Conservation (phyloP, 352 stramenopile species). For the Lagenidium giganteum region DNA sequence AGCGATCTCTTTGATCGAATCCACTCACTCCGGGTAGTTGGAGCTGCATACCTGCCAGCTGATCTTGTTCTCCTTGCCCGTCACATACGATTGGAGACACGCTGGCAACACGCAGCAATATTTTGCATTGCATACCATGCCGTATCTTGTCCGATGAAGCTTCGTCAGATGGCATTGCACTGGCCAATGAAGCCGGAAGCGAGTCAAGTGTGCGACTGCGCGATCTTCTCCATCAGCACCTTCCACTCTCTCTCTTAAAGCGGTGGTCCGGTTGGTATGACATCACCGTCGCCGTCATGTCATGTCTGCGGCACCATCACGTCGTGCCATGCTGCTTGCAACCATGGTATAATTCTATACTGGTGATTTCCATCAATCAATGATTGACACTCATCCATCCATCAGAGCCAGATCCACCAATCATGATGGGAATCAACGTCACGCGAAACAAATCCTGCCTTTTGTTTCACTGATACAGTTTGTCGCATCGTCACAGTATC, state of each 20-base stretch:
- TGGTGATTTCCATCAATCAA: too few relatives aligned
- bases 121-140: not conserved
- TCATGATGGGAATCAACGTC: too few relatives aligned
- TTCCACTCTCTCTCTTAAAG: conserved; percentile 63
- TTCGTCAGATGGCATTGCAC: too few relatives aligned
- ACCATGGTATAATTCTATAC: too few relatives aligned
- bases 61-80: conserved; percentile 66
- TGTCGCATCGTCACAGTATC: too few relatives aligned
- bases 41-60: conserved; percentile 72
- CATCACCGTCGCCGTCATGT: conserved; percentile 26
- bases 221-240: conserved; percentile 75
- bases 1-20: conserved; percentile 81
- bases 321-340: too few relatives aligned
- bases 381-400: too few relatives aligned
- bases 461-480: too few relatives aligned
- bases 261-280: conserved; percentile 6
- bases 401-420: too few relatives aligned
- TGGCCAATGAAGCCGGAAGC: conserved; percentile 39
- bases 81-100: conserved; percentile 52
- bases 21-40: conserved; percentile 76
- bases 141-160: too few relatives aligned
- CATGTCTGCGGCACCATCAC: too few relatives aligned
- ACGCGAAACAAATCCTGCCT: too few relatives aligned
- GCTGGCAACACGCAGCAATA: conserved; percentile 14
- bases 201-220: conserved; percentile 61